Percentiles rank a stretch among this genome's conserved stretches.
phyloP scores from a whole-genome alignment of 1,284 basidiomycete species.

The Ustilago cynodontis region DNA sequence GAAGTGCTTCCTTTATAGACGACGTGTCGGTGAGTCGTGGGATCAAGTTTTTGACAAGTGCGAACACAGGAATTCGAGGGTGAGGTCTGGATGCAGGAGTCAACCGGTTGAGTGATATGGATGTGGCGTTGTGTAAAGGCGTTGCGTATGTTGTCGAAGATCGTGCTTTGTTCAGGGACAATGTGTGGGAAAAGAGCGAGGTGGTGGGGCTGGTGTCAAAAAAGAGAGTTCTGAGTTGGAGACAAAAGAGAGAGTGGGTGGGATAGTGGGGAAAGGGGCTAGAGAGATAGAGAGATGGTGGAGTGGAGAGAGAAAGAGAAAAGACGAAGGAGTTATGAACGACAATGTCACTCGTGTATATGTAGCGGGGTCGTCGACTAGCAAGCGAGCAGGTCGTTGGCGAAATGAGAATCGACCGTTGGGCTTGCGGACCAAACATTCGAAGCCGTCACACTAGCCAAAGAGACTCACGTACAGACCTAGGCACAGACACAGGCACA shows the following conservation, averaged over 20 bases:
- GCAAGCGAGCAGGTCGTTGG: not conserved
- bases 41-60: not conserved
- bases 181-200: conserved; percentile 3
- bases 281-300: conserved; percentile 20
- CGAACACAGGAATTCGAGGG: not conserved
- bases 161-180: conserved; percentile 2
- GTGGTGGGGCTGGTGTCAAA: conserved; percentile 8
- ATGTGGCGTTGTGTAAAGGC: not conserved
- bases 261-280: conserved; percentile 4
- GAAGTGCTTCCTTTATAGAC: conserved; percentile 9
- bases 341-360: conserved; percentile 17
- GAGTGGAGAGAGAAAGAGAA: conserved; percentile 21
- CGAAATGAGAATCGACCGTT: not conserved
- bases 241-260: conserved; percentile 21
- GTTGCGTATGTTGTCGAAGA: not conserved
- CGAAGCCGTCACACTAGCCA: not conserved
- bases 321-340: not conserved
- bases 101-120: conserved; percentile 4
- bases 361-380: conserved; percentile 12
- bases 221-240: conserved; percentile 36
- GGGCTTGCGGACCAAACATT: conserved; percentile 8
- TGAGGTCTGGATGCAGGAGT: conserved; percentile 10
- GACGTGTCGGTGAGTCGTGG: not conserved
- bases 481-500: too few species aligned
- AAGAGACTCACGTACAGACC: not conserved